Evolutionary conservation across 2,329 filamentous ascomycete species (phyloP).

Genomic region (Albophoma yamanashiensis): DNA sequence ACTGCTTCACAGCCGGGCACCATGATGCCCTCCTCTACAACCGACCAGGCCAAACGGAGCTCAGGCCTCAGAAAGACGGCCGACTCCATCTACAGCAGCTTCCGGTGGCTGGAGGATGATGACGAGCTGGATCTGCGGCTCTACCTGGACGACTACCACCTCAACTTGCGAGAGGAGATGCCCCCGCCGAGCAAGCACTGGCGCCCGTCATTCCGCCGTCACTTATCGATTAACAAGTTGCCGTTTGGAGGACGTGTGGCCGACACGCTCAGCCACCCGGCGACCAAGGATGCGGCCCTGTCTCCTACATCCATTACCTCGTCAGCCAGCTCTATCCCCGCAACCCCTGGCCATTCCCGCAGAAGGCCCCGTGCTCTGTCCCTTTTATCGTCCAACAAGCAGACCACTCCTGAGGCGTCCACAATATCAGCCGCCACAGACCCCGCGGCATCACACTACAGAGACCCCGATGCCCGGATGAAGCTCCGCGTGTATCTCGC

Average conservation of each 20-base stretch:
- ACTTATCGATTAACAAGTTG: conserved; percentile 59
- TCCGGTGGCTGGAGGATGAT: conserved; percentile 66
- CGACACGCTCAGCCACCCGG: conserved; percentile 36
- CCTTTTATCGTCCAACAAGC: conserved; percentile 37
- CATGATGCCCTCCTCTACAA: conserved; percentile 14
- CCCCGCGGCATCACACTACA: conserved; percentile 69
- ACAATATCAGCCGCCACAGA: conserved; percentile 38
- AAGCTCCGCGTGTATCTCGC: conserved; percentile 80
- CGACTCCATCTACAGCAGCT: conserved; percentile 53
- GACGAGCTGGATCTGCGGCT: conserved; percentile 58
- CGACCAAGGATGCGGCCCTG: conserved; percentile 27
- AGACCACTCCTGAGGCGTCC: conserved; percentile 15
- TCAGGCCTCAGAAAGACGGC: conserved; percentile 21
- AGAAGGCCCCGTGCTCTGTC: conserved; percentile 45
- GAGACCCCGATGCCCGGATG: conserved; percentile 77
- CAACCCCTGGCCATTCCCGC: conserved; percentile 26
- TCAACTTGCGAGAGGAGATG: conserved; percentile 44
- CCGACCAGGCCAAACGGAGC: conserved; percentile 7
- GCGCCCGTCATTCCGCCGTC: conserved; percentile 56
- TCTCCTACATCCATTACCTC: conserved; percentile 15
- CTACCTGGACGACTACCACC: conserved; percentile 59
- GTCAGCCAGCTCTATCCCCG: conserved; percentile 9
- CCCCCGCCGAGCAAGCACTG: conserved; percentile 31
- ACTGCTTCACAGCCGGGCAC: background rate
- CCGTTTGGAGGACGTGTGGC: conserved; percentile 46